Conservation (phyloP, 2,329 filamentous ascomycete genomes). For the Cladosporium sp. region DNA sequence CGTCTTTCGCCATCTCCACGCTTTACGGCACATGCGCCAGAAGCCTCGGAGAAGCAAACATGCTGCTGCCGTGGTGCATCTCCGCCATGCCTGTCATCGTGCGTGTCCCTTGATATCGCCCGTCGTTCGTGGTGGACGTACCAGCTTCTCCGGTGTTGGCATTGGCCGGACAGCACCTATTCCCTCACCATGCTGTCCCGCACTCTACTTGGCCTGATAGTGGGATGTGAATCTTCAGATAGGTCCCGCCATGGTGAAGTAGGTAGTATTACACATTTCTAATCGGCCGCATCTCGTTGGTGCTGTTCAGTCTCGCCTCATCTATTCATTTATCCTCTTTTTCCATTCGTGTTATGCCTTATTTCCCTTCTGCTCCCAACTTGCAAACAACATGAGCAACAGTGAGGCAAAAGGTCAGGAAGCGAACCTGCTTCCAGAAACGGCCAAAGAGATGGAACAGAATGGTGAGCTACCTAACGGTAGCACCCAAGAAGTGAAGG, state of each 20-base stretch:
- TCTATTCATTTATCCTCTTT: constrained; percentile 2
- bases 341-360: not conserved
- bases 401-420: constrained; percentile 44
- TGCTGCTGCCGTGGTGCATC: not conserved
- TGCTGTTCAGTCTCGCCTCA: not conserved
- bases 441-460: constrained; percentile 34
- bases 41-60: constrained; percentile 9
- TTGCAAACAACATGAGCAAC: constrained; percentile 36
- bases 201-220: constrained; percentile 11
- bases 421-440: constrained; percentile 43
- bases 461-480: constrained; percentile 18
- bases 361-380: not conserved
- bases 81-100: not conserved
- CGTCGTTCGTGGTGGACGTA: too few relatives aligned
- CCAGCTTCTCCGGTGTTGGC: not conserved
- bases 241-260: constrained; percentile 9
- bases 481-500: not conserved
- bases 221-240: not conserved
- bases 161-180: too few relatives aligned
- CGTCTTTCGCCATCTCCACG: constrained; percentile 1
- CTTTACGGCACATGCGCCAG: not conserved
- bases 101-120: not conserved
- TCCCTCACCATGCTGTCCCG: too few relatives aligned
- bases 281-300: not conserved
- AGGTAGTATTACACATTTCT: constrained; percentile 3